A percentile compares a stretch with the other conserved stretches of the same genome.
Evolutionary conservation across 1,139 yeast species (phyloP).

Genomic region (Kluyveromyces marxianus): DNA sequence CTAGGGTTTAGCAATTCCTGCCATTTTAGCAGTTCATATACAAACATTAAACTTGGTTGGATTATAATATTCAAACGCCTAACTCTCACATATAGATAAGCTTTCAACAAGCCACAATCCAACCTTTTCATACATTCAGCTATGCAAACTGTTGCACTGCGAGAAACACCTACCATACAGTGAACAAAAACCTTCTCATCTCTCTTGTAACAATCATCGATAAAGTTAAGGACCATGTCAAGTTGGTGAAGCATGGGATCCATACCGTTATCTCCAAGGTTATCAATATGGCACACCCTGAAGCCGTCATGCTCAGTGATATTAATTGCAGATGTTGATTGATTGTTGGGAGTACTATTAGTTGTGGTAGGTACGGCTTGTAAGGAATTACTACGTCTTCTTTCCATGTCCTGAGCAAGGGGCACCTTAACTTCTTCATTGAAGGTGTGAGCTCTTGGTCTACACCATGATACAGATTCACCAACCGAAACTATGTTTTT

Average conservation of each 20-base stretch:
- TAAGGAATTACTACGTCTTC: constrained; percentile 4
- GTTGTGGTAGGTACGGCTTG: neutral
- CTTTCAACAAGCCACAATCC: constrained; percentile 57
- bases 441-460: constrained; percentile 2
- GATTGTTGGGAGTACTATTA: too few species aligned
- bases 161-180: constrained; percentile 86
- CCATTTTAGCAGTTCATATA: constrained; percentile 78
- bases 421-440: neutral
- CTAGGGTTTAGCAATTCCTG: constrained; percentile 41
- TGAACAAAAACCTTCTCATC: constrained; percentile 61
- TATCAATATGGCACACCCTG: constrained; percentile 32
- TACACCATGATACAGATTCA: constrained; percentile 57
- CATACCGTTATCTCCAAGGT: constrained; percentile 45
- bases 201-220: constrained; percentile 34
- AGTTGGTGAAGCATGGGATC: constrained; percentile 41
- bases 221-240: constrained; percentile 37
- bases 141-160: constrained; percentile 84
- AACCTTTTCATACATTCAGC: constrained; percentile 81
- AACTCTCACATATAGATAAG: constrained; percentile 75
- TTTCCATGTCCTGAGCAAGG: neutral
- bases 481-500: constrained; percentile 81
- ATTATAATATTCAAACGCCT: constrained; percentile 80
- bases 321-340: constrained; percentile 9
- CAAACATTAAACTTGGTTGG: constrained; percentile 80
- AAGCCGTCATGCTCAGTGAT: constrained; percentile 30